A percentile compares a stretch with the other conserved stretches of the same genome.
phyloP scores from a whole-genome alignment of 1,139 yeast species.

The Candida pseudocylindracea region DNA sequence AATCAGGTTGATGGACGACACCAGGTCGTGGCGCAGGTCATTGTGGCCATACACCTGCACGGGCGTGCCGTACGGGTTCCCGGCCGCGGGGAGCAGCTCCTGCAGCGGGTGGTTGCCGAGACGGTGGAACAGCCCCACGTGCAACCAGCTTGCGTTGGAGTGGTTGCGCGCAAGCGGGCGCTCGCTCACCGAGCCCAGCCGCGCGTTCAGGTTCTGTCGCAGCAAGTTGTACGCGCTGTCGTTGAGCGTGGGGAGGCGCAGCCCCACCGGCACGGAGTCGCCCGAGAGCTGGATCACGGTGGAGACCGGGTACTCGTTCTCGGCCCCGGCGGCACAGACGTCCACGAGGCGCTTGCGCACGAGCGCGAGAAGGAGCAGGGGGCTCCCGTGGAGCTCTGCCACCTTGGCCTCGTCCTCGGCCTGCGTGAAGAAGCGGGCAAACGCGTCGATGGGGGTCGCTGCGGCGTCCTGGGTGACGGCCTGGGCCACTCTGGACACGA shows the following conservation, averaged over 20 bases:
- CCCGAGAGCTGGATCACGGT: slow-evolving; percentile 2
- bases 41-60: slow-evolving; percentile 27
- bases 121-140: slow-evolving; percentile 9
- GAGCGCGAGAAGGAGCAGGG: slow-evolving; percentile 12
- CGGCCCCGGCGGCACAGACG: slow-evolving; percentile 10
- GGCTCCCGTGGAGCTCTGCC: too few relatives aligned
- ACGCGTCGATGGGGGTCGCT: slow-evolving; percentile 4
- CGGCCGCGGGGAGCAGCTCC: slow-evolving; percentile 9
- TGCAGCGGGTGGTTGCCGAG: slow-evolving; percentile 19
- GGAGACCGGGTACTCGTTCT: slow-evolving; percentile 3
- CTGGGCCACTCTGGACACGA: slow-evolving; percentile 19
- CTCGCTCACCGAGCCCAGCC: slow-evolving; percentile 4
- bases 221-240: not conserved
- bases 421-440: too few relatives aligned
- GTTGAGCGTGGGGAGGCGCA: slow-evolving; percentile 1
- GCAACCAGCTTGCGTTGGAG: slow-evolving; percentile 12
- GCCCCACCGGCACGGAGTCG: slow-evolving; percentile 3
- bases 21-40: slow-evolving; percentile 22
- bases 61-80: slow-evolving; percentile 14
- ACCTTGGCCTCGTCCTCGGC: too few relatives aligned
- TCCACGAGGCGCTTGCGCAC: slow-evolving; percentile 20
- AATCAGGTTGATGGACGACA: slow-evolving; percentile 13
- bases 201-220: not conserved
- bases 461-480: slow-evolving; percentile 15
- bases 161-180: slow-evolving; percentile 20